Conservation (phyloP, 2,329 filamentous ascomycete genomes). For the Camillea tinctor region DNA sequence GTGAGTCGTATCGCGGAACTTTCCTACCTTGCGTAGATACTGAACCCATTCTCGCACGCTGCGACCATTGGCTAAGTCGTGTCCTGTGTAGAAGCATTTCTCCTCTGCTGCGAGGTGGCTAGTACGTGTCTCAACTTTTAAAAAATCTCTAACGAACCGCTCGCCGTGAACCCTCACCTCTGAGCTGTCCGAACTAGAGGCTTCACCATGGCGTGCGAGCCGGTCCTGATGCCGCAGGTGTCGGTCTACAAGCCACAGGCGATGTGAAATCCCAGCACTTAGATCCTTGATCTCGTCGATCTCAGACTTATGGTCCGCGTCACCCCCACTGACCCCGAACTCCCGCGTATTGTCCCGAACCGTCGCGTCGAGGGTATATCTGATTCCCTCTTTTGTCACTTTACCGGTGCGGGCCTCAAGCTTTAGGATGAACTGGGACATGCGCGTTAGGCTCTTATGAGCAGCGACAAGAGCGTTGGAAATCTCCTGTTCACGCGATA, state of each 20-base stretch:
- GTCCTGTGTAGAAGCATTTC: conserved; percentile 25
- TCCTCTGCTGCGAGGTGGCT: conserved; percentile 19
- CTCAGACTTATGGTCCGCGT: conserved; percentile 11
- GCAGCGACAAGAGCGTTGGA: conserved; percentile 16
- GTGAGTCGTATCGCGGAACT: conserved; percentile 14
- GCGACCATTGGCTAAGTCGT: conserved; percentile 16
- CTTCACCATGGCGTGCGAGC: conserved; percentile 8
- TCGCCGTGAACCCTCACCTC: conserved; percentile 19
- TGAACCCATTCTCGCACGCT: conserved; percentile 23
- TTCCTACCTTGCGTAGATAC: conserved; percentile 17
- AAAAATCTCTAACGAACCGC: conserved; percentile 18
- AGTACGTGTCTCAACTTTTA: conserved; percentile 17
- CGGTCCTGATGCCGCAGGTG: conserved; percentile 20
- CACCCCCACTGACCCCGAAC: not conserved
- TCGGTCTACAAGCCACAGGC: conserved; percentile 26
- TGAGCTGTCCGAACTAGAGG: conserved; percentile 7
- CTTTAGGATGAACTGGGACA: conserved; percentile 31
- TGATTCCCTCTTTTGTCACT: conserved; percentile 28
- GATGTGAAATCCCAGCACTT: conserved; percentile 18
- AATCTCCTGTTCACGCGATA: conserved; percentile 14
- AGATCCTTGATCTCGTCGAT: conserved; percentile 23
- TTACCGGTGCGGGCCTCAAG: conserved; percentile 28
- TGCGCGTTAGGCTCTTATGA: conserved; percentile 23
- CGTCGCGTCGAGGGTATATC: conserved; percentile 29
- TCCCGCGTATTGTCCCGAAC: conserved; percentile 14